phyloP scores from a whole-genome alignment of 2,329 filamentous ascomycete species.

The Sordariomycetes sp. region DNA sequence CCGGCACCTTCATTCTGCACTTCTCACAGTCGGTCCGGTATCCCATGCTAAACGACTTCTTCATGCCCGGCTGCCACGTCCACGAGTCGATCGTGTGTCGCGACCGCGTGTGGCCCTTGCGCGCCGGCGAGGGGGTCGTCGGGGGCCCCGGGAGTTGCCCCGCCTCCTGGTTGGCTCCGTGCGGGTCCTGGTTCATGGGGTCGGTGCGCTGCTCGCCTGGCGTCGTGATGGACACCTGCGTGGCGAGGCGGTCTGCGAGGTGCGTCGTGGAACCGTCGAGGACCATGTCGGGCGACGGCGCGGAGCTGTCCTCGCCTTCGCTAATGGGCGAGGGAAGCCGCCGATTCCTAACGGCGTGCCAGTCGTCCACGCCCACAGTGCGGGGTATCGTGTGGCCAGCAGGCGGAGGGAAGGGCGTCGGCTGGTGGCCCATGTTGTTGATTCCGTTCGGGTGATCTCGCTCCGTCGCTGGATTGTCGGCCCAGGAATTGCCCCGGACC shows the following conservation, averaged over 20 bases:
- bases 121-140: constrained; percentile 24
- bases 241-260: constrained; percentile 17
- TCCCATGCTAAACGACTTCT: constrained; percentile 64
- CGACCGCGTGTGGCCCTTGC: constrained; percentile 42
- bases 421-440: constrained; percentile 24
- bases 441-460: constrained; percentile 18
- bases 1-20: constrained; percentile 59
- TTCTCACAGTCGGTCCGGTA: constrained; percentile 69
- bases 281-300: constrained; percentile 6
- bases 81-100: constrained; percentile 47
- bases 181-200: constrained; percentile 6
- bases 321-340: constrained; percentile 47
- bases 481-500: constrained; percentile 35
- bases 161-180: not conserved
- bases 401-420: constrained; percentile 18
- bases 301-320: constrained; percentile 31
- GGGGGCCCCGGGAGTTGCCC: constrained; percentile 1
- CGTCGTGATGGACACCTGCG: constrained; percentile 4
- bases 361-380: constrained; percentile 31
- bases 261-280: constrained; percentile 19
- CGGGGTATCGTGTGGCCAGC: constrained; percentile 31
- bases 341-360: constrained; percentile 38
- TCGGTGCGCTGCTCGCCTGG: constrained; percentile 12
- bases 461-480: constrained; percentile 17
- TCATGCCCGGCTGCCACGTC: constrained; percentile 50